phyloP scores from a whole-genome alignment of 2,329 filamentous ascomycete species.

The Xylariaceae sp. region DNA sequence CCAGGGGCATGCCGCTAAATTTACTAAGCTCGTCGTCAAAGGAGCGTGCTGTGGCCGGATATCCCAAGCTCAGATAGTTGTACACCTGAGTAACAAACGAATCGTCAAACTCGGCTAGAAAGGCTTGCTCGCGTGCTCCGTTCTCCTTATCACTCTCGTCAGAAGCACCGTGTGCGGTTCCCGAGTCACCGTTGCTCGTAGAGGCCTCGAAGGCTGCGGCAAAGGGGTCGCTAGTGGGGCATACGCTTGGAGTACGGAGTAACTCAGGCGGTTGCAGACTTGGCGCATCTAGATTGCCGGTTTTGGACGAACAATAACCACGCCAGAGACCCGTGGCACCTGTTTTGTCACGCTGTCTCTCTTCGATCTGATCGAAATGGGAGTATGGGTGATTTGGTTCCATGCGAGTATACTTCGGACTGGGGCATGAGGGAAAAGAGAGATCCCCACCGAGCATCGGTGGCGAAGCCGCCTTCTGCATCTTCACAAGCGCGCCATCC shows the following conservation, averaged over 20 bases:
- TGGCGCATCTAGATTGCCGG: slow-evolving; percentile 37
- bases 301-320: slow-evolving; percentile 55
- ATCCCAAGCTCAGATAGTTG: slow-evolving; percentile 91
- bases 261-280: slow-evolving; percentile 43
- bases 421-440: slow-evolving; percentile 72
- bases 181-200: slow-evolving; percentile 35
- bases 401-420: slow-evolving; percentile 78
- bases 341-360: slow-evolving; percentile 49
- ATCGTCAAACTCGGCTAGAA: slow-evolving; percentile 68
- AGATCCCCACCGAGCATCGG: slow-evolving; percentile 86
- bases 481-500: slow-evolving; percentile 40
- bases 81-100: slow-evolving; percentile 91
- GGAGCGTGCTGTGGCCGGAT: slow-evolving; percentile 74
- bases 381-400: slow-evolving; percentile 66
- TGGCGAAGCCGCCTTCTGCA: slow-evolving; percentile 57
- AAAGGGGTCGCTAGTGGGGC: slow-evolving; percentile 40
- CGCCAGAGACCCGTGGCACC: slow-evolving; percentile 68
- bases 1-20: slow-evolving; percentile 65
- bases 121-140: slow-evolving; percentile 48
- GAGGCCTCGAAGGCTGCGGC: slow-evolving; percentile 37
- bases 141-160: slow-evolving; percentile 44
- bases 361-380: slow-evolving; percentile 38
- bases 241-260: slow-evolving; percentile 46
- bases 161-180: slow-evolving; percentile 13
- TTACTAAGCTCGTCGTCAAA: slow-evolving; percentile 83